Evolutionary conservation across 2,329 filamentous ascomycete species (phyloP), one percentile per base, ranked within the genome.

Genomic region (Fusarium humuli): DNA sequence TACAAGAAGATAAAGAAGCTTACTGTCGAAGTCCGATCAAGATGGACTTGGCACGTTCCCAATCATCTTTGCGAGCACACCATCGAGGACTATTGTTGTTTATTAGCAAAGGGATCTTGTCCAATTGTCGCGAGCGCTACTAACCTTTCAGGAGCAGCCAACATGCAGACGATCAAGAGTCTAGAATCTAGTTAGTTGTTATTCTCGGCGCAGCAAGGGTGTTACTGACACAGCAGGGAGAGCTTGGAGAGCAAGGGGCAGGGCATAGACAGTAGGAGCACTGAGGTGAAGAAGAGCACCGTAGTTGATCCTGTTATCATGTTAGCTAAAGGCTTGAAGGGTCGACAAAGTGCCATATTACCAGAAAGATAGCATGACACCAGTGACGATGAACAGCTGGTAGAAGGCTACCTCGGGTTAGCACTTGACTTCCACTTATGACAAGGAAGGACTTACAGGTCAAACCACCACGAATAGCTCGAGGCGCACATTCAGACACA

Each of bases 31-130:
- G 82, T 40, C 78, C 81, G 22, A 85, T 82, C 9, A 93, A 83
- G 20, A 88, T 85, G 0, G 63, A 65, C 5, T 84, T 86, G 3
- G 90, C 88, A 42, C 86, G 82, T 64, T 92, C 90, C 89, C 89
- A 92, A 68, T 89, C 85, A 72, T 92, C 90, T 72, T 88, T 84
- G 70, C 88, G 87, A 25, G 90, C 91, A 25, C 91, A 85, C 86
- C 88, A 92, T 70, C 91, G 85, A 16, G 90, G 90, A 9, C 88
- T 91, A 64, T 85, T 83, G 4, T 14, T 83, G 7, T 14, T 20
- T 13, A 34, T 75, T 45, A 75, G 67, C 23, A 41, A 41, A 40
- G 7, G 9, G 16, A 23, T 20, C 4, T 27, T 8, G 7, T 4
- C 16, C 13, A 9, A 7, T 32, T n/a, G 2, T 2, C 14, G 14